A percentile compares a stretch with the other conserved stretches of the same genome.
phyloP scores from a whole-genome alignment of 106 monocot genomes.

The Cymbidium sinense region DNA sequence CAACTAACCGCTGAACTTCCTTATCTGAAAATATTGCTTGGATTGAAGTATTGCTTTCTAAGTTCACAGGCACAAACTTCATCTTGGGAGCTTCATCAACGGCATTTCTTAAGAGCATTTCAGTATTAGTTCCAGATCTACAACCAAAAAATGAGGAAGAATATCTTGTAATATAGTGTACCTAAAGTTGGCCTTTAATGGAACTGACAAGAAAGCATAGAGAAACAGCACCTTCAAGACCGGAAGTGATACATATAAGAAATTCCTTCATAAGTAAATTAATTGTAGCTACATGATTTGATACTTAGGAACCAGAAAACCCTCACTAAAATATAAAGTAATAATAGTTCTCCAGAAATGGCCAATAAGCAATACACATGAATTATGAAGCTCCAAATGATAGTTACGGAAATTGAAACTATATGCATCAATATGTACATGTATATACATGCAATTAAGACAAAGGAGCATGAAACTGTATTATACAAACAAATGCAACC shows the following conservation, averaged over 20 bases:
- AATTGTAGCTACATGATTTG: neutral
- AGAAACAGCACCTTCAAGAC: neutral
- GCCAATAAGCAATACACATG: neutral
- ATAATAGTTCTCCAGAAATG: too few species aligned
- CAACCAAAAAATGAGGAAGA: neutral
- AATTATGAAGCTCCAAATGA: neutral
- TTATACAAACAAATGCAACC: neutral
- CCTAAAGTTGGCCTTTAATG: neutral
- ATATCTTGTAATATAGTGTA: neutral
- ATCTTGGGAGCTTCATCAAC: conserved; percentile 4
- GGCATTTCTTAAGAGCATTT: neutral
- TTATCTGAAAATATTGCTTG: conserved; percentile 1
- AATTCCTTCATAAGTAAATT: neutral
- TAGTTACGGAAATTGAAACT: too few species aligned
- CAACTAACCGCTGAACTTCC: conserved; percentile 10
- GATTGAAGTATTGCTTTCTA: conserved; percentile 10
- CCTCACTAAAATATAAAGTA: too few species aligned
- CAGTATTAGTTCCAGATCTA: neutral
- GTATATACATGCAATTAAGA: neutral
- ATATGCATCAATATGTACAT: too few species aligned
- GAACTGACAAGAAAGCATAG: neutral
- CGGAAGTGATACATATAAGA: neutral
- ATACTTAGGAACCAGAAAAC: neutral
- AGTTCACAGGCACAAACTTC: neutral
- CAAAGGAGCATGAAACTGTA: neutral